phyloP scores from a whole-genome alignment of 306 rosid genomes.

The Dalbergia cochinchinensis region DNA sequence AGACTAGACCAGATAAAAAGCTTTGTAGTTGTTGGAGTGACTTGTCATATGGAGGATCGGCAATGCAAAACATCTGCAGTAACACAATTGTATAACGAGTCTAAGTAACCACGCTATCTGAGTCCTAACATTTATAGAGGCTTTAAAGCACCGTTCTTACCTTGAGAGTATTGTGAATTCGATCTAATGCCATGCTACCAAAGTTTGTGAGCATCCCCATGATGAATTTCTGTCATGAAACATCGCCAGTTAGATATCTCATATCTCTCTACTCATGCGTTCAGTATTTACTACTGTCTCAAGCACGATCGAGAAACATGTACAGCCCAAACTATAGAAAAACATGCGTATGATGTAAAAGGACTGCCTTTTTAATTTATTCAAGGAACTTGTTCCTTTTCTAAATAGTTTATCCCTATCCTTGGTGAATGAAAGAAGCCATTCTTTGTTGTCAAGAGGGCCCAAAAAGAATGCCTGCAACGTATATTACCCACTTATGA shows the following conservation, averaged over 20 bases:
- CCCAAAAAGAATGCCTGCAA: not conserved
- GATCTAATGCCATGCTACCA: constrained; percentile 89
- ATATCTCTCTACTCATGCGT: constrained; percentile 25
- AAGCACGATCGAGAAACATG: constrained; percentile 10
- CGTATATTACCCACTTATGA: constrained; percentile 26
- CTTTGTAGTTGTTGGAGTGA: constrained; percentile 91
- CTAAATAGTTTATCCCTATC: not conserved
- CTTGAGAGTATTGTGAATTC: constrained; percentile 97
- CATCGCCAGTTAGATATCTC: constrained; percentile 30
- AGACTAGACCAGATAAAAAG: constrained; percentile 83
- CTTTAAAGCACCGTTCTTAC: constrained; percentile 53
- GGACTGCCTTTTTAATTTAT: constrained; percentile 25
- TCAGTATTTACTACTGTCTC: constrained; percentile 24
- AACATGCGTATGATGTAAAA: not conserved
- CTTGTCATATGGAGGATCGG: constrained; percentile 91
- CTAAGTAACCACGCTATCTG: constrained; percentile 7
- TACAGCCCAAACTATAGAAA: constrained; percentile 17
- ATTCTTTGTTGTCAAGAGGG: not conserved
- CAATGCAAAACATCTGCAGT: constrained; percentile 89
- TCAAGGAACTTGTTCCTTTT: constrained; percentile 16
- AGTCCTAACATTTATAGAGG: constrained; percentile 4
- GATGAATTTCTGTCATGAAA: constrained; percentile 80
- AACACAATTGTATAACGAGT: constrained; percentile 21
- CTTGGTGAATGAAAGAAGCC: constrained; percentile 26
- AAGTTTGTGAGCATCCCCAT: constrained; percentile 97